These are phyloP conservation scores for Podospora bellae-mahoneyi DNA, from an alignment of 495 filamentous ascomycete species.

Conservation along the genomic window DNA sequence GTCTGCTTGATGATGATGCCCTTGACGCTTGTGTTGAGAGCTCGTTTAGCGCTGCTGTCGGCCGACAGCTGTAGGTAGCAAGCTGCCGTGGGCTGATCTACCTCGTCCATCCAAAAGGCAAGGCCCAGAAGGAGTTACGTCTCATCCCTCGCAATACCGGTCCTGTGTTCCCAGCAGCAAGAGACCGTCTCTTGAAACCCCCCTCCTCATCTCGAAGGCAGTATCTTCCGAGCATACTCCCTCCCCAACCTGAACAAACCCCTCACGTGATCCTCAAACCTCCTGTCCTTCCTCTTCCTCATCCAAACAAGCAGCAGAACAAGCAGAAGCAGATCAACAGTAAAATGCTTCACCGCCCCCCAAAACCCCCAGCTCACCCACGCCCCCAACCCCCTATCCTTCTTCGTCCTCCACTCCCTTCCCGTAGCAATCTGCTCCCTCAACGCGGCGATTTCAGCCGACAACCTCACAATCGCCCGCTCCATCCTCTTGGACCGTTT, in stretches of 20 bases:
- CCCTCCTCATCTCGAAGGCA: slow-evolving; percentile 48
- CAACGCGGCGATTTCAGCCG: slow-evolving; percentile 88
- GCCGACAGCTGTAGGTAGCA: not conserved
- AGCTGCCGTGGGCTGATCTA: not conserved
- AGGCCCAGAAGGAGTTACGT: not conserved
- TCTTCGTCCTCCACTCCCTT: slow-evolving; percentile 51
- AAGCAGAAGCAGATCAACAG: slow-evolving; percentile 64
- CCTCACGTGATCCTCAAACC: slow-evolving; percentile 72
- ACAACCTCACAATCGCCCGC: slow-evolving; percentile 81
- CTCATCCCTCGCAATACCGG: not conserved
- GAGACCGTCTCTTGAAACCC: not conserved
- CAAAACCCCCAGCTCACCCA: slow-evolving; percentile 73
- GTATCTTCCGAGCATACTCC: slow-evolving; percentile 54
- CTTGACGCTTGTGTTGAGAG: not conserved
- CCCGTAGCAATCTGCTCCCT: slow-evolving; percentile 82
- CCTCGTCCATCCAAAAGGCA: not conserved
- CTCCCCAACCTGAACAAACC: slow-evolving; percentile 59
- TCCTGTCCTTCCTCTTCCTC: slow-evolving; percentile 68
- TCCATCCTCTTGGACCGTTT: slow-evolving; percentile 83
- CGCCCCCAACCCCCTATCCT: slow-evolving; percentile 56
- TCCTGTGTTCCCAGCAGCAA: not conserved
- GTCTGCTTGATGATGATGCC: not conserved
- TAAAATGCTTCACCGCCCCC: slow-evolving; percentile 66
- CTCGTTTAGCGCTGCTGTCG: not conserved
- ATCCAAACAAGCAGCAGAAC: slow-evolving; percentile 73